Evolutionary conservation across 192 early-diverging fungal genomes (phyloP).

Genomic region (Podochytrium sp.): DNA sequence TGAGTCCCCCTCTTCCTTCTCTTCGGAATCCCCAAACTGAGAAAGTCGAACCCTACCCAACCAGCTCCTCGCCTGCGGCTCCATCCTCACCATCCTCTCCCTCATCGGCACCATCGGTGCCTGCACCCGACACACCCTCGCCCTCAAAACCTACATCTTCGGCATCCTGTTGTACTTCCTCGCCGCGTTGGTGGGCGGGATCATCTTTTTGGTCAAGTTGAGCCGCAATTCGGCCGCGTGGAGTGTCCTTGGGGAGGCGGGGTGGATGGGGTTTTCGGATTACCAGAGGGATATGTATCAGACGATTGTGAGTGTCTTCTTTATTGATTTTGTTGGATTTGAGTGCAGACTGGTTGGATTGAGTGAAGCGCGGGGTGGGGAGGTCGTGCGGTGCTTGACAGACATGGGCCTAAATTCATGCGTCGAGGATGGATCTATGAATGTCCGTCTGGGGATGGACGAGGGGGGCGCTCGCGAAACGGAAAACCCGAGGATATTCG

Average conservation of each 20-base stretch:
- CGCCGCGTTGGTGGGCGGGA: background rate
- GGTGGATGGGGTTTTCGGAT: background rate
- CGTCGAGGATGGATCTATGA: background rate
- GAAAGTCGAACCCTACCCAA: too few species aligned
- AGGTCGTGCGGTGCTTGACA: too few species aligned
- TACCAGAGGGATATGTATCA: slow-evolving; percentile 22
- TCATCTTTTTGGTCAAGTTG: slow-evolving; percentile 7
- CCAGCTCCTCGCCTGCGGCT: background rate
- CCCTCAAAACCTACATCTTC: slow-evolving; percentile 20
- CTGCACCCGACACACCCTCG: slow-evolving; percentile 1
- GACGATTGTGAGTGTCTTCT: background rate
- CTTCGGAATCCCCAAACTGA: background rate
- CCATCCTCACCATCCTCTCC: background rate
- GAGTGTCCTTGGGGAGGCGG: background rate
- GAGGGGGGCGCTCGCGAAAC: background rate
- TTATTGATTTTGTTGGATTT: background rate
- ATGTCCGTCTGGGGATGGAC: background rate
- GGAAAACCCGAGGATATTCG: background rate
- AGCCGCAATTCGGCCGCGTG: background rate
- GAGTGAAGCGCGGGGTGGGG: too few species aligned
- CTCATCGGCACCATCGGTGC: slow-evolving; percentile 8
- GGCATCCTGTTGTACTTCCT: background rate
- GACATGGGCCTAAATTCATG: background rate
- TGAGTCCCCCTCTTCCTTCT: background rate
- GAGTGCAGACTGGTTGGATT: too few species aligned